phyloP scores from a whole-genome alignment of 2,329 filamentous ascomycete species.

The Blumeriella jaapii region DNA sequence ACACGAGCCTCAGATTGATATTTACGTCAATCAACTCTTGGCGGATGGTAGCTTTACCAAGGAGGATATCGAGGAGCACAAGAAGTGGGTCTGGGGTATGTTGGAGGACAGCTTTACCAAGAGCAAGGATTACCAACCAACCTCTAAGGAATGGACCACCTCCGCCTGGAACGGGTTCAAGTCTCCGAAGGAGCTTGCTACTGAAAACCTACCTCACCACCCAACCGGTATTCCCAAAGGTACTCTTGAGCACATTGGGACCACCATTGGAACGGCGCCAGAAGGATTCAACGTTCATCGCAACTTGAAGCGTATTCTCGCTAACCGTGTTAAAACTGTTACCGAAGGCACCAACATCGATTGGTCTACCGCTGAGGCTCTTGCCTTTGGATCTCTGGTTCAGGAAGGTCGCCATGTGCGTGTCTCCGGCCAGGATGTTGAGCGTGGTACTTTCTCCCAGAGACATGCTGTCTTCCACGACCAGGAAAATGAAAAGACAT shows the following conservation, averaged over 20 bases:
- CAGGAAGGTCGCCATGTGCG: conserved; percentile 93
- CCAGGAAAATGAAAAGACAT: conserved; percentile 86
- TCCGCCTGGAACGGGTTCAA: conserved; percentile 99
- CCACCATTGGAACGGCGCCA: conserved; percentile 65
- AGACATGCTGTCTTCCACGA: conserved; percentile 95
- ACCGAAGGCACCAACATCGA: conserved; percentile 89
- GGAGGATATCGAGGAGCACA: conserved; percentile 97
- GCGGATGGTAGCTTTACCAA: conserved; percentile 92
- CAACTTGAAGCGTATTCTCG: conserved; percentile 93
- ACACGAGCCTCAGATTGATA: conserved; percentile 76
- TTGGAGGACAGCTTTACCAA: conserved; percentile 94
- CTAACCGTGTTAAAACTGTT: conserved; percentile 82
- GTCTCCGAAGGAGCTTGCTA: conserved; percentile 93
- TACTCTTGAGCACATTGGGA: conserved; percentile 69
- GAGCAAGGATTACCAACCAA: conserved; percentile 95
- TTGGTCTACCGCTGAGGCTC: conserved; percentile 91
- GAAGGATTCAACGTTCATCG: conserved; percentile 84
- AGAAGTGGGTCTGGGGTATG: conserved; percentile 99
- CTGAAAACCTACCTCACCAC: conserved; percentile 84
- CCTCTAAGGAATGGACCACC: conserved; percentile 95
- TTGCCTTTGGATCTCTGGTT: conserved; percentile 86
- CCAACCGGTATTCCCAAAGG: conserved; percentile 68
- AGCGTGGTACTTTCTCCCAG: conserved; percentile 98
- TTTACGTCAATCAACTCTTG: conserved; percentile 84
- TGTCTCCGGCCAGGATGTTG: conserved; percentile 96